These are phyloP conservation scores for Petunia secreta DNA, from an alignment of 257 asterid genomes.

Conservation along the genomic window DNA sequence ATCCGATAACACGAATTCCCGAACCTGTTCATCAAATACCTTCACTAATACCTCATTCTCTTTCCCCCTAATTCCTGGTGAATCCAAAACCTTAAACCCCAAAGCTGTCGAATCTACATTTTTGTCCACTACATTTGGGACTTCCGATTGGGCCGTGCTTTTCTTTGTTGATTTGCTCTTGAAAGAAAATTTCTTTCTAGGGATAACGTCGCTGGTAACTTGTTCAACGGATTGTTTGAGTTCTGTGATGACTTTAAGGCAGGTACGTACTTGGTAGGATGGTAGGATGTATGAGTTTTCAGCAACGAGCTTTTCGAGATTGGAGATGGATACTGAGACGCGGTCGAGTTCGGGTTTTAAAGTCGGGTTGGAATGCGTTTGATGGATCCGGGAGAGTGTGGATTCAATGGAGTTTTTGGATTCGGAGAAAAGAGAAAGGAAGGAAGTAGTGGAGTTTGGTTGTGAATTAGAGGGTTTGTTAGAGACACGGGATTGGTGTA, in stretches of 20 bases:
- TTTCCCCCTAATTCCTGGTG: slow-evolving; percentile 64
- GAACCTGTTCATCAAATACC: slow-evolving; percentile 55
- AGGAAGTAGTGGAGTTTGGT: slow-evolving; percentile 51
- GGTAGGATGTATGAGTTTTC: slow-evolving; percentile 75
- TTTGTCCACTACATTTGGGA: background rate
- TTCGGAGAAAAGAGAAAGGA: slow-evolving; percentile 64
- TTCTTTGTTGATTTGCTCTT: slow-evolving; percentile 61
- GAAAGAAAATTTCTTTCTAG: slow-evolving; percentile 88
- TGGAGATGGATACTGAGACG: slow-evolving; percentile 57
- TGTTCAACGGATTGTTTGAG: slow-evolving; percentile 71
- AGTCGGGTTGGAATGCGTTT: slow-evolving; percentile 30
- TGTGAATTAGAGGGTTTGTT: slow-evolving; percentile 39
- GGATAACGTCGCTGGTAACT: slow-evolving; percentile 60
- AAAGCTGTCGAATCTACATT: slow-evolving; percentile 29
- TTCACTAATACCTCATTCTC: slow-evolving; percentile 52
- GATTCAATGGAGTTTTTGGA: slow-evolving; percentile 73
- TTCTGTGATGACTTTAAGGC: slow-evolving; percentile 53
- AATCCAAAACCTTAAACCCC: slow-evolving; percentile 41
- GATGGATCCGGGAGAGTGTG: slow-evolving; percentile 52
- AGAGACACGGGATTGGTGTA: slow-evolving; percentile 60
- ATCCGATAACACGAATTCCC: slow-evolving; percentile 69
- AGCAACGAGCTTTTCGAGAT: slow-evolving; percentile 74
- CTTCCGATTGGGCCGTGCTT: slow-evolving; percentile 28
- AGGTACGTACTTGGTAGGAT: slow-evolving; percentile 73
- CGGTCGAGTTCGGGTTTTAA: slow-evolving; percentile 59